These are phyloP conservation scores for Willaertia magna DNA, from an alignment of 208 protist genomes.

Conservation along the genomic window DNA sequence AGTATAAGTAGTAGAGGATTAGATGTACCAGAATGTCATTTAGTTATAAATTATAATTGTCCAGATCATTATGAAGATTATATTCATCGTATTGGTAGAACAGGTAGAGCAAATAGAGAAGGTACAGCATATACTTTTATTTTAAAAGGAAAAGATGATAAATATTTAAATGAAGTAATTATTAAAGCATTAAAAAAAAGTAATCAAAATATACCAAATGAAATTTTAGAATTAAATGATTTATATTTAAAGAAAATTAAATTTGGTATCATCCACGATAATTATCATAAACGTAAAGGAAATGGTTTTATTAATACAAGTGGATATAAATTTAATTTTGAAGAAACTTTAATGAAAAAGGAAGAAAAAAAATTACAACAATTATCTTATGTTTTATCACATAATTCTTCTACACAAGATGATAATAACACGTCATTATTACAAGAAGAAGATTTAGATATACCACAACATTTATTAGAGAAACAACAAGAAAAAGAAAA, in stretches of 20 bases:
- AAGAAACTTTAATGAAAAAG: neutral
- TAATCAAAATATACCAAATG: neutral
- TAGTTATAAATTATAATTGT: conserved; percentile 68
- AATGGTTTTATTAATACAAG: neutral
- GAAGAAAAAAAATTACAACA: neutral
- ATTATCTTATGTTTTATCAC: neutral
- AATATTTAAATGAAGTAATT: neutral
- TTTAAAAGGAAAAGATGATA: neutral
- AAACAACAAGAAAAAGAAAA: neutral
- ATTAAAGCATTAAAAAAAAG: conserved; percentile 5
- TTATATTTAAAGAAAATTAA: neutral
- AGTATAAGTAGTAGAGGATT: conserved; percentile 51
- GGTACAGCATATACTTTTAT: conserved; percentile 13
- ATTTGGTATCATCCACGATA: neutral
- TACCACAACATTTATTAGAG: too few species aligned
- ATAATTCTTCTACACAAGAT: neutral
- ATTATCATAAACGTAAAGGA: neutral
- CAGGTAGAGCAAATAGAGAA: conserved; percentile 49
- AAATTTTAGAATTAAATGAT: neutral
- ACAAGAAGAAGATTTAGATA: neutral
- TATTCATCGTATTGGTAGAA: conserved; percentile 67
- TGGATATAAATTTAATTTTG: neutral
- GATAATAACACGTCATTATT: neutral
- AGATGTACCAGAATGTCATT: conserved; percentile 53
- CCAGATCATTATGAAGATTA: conserved; percentile 55